A percentile compares a stretch with the other conserved stretches of the same genome.
Conservation (phyloP, 345 rosid genomes). For the Boechera divaricarpa region DNA sequence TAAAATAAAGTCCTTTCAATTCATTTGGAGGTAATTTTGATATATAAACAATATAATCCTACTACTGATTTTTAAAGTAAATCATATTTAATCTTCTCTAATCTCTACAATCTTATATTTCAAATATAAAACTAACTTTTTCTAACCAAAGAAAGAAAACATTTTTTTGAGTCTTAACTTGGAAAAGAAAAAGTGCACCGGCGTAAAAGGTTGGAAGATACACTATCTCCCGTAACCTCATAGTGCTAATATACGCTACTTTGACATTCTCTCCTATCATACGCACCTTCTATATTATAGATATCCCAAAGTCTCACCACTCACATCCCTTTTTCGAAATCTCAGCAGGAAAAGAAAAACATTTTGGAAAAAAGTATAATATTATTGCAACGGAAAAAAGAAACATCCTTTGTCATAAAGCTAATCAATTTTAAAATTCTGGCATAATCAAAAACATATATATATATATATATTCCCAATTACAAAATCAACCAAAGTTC, state of each 20-base stretch:
- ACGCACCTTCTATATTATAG: constrained; percentile 24
- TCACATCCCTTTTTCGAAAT: constrained; percentile 30
- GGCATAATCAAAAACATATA: not conserved
- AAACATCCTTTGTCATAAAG: constrained; percentile 35
- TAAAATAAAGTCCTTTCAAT: not conserved
- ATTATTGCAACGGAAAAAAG: constrained; percentile 26
- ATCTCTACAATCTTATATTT: not conserved
- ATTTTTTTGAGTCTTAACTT: constrained; percentile 16
- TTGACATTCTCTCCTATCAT: constrained; percentile 44
- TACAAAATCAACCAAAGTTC: constrained; percentile 17
- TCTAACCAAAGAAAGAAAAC: constrained; percentile 7
- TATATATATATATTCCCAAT: not conserved
- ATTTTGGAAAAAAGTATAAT: constrained; percentile 13
- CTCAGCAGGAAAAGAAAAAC: constrained; percentile 16
- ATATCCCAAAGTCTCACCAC: constrained; percentile 37
- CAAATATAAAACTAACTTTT: not conserved
- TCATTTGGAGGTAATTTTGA: not conserved
- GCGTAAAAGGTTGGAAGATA: constrained; percentile 37
- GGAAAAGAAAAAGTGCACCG: constrained; percentile 29
- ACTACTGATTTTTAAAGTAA: not conserved
- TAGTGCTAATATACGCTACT: constrained; percentile 61
- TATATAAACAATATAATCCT: not conserved
- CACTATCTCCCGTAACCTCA: constrained; percentile 20
- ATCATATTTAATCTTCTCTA: not conserved
- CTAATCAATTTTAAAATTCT: constrained; percentile 10